Base-by-base conservation (phyloP, 2,329 filamentous ascomycete genomes). In the Nemania serpens region DNA sequence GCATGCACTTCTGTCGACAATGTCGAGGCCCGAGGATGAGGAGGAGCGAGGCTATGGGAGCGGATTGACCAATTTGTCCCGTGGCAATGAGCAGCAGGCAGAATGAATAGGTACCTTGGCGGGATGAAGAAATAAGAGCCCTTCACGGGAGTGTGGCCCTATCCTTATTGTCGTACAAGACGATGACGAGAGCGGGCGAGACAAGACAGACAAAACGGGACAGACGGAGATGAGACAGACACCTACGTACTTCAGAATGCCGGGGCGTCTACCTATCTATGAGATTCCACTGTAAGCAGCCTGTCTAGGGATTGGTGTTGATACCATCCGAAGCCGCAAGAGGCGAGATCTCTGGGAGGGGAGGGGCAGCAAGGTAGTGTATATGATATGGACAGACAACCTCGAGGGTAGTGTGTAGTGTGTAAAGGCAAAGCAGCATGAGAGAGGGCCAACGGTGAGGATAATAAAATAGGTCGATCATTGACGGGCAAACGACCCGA, bases 391-490 rank as follows among this genome's bases (percentile, higher is more conserved):
- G 25, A 29, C 25, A 7, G 7, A 29, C 25, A 29, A 29, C 4
- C 25, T 29, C 25, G 25, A 29, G 25, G n/a, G n/a, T n/a, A n/a
- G n/a, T n/a, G n/a, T n/a, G n/a, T n/a, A n/a, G n/a, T n/a, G n/a
- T n/a, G n/a, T n/a, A n/a, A n/a, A n/a, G n/a, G 56, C 49, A 29
- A 45, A 49, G 20, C 25, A 53, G 36, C 55, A 57, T 58, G 45
- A 33, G 22, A 12, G 10, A 17, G 45, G 20, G 51, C 34, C 33
- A 53, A 45, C 43, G 55, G 49, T 59, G 45, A 55, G 43, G 62
- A 58, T 49, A 53, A 29, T 53, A 49, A 39, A 60, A 60, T 53
- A 63, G 52, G 49, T 63, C 46, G 60, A 50, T 47, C 56, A 37
- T 57, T 39, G 55, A 57, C 52, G 53, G 46, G 18, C 20, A 37